Percentiles rank a stretch among this genome's conserved stretches.
These are phyloP conservation scores for Ophiocordyceps robertsii DNA, from an alignment of 2,329 filamentous ascomycete genomes.

Conservation along the genomic window DNA sequence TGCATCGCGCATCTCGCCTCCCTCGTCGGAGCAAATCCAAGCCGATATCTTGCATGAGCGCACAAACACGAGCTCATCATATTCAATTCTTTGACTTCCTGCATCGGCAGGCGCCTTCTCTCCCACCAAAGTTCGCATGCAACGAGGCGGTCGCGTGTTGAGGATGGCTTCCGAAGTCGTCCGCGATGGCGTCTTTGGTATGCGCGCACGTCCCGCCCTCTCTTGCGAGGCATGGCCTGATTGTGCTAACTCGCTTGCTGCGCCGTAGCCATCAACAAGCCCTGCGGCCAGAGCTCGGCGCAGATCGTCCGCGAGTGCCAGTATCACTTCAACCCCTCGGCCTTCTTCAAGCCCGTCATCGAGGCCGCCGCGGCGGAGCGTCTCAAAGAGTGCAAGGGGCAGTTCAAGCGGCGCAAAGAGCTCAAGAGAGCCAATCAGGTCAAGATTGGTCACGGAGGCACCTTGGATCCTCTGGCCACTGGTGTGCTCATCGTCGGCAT, in stretches of 20 bases:
- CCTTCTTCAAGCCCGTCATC: constrained; percentile 67
- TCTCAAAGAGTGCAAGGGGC: constrained; percentile 40
- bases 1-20: too few relatives aligned
- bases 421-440: constrained; percentile 53
- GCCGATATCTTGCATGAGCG: too few relatives aligned
- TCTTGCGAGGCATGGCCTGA: neutral
- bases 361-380: constrained; percentile 44
- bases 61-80: too few relatives aligned
- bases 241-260: neutral
- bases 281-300: constrained; percentile 72
- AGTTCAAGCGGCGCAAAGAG: constrained; percentile 43
- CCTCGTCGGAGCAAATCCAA: too few relatives aligned
- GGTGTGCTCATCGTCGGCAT: constrained; percentile 84
- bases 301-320: constrained; percentile 85
- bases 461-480: constrained; percentile 84
- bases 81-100: too few relatives aligned
- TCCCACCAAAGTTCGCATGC: constrained; percentile 13
- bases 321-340: constrained; percentile 67
- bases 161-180: constrained; percentile 41
- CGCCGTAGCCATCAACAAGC: constrained; percentile 76
- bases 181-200: constrained; percentile 47
- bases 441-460: constrained; percentile 94
- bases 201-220: constrained; percentile 7
- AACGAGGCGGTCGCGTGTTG: constrained; percentile 16
- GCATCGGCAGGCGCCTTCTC: too few relatives aligned